A percentile compares a stretch with the other conserved stretches of the same genome.
These are phyloP conservation scores for Aspergillus fumigatus DNA, from an alignment of 2,329 filamentous ascomycete genomes.

Conservation along the genomic window DNA sequence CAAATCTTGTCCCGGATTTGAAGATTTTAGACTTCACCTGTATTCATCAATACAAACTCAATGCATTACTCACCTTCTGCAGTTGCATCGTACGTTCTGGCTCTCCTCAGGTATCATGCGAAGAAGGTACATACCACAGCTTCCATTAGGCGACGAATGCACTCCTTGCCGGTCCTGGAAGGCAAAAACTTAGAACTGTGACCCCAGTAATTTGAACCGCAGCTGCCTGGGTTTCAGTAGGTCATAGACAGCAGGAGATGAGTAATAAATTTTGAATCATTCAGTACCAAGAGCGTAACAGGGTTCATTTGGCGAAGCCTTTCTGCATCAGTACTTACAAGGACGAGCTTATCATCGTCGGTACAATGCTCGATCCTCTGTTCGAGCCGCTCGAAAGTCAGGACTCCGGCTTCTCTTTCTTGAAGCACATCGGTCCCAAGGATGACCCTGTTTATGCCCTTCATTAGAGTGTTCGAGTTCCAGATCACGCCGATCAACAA, in stretches of 20 bases:
- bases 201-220: background rate
- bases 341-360: conserved; percentile 16
- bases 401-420: conserved; percentile 36
- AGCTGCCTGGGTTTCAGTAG: background rate
- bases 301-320: background rate
- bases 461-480: conserved; percentile 13
- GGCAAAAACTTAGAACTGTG: background rate
- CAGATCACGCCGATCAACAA: conserved; percentile 20
- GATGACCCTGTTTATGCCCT: conserved; percentile 22
- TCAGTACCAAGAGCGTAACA: too few species aligned
- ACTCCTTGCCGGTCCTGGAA: background rate
- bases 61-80: background rate
- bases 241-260: background rate
- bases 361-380: conserved; percentile 17
- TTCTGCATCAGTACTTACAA: background rate
- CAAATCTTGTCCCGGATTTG: background rate
- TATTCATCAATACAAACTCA: background rate
- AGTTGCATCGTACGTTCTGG: background rate
- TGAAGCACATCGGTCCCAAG: conserved; percentile 20
- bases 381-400: conserved; percentile 18
- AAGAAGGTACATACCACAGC: background rate
- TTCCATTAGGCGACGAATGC: background rate
- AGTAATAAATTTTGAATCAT: background rate
- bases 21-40: too few species aligned
- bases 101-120: background rate